Conservation (phyloP, 306 rosid genomes). For the Ormosia semicastrata region DNA sequence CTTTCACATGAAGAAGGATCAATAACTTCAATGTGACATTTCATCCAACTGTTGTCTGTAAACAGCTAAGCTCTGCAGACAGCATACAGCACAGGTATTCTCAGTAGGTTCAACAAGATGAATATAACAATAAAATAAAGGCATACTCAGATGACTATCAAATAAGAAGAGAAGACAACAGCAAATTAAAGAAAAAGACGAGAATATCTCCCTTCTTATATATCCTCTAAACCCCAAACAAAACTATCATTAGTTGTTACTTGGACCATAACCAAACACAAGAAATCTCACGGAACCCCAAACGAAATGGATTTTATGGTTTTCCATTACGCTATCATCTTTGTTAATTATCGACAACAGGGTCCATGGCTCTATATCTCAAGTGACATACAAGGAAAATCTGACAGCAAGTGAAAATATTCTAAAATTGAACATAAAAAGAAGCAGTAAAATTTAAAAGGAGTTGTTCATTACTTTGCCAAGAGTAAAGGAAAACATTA, state of each 20-base stretch:
- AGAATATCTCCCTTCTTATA: background rate
- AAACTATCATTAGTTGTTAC: background rate
- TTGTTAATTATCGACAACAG: background rate
- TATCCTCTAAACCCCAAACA: background rate
- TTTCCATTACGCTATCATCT: background rate
- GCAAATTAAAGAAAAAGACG: background rate
- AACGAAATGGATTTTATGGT: background rate
- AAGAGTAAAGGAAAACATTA: background rate
- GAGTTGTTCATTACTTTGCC: slow-evolving; percentile 7
- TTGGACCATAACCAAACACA: background rate
- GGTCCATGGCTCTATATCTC: background rate
- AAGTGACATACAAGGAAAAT: background rate
- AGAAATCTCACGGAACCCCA: background rate
- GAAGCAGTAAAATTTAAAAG: background rate
- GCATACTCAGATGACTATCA: background rate
- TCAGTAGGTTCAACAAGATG: slow-evolving; percentile 2
- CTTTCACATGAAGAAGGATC: background rate
- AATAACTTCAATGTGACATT: slow-evolving; percentile 30
- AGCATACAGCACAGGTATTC: slow-evolving; percentile 4
- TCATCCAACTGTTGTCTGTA: slow-evolving; percentile 59
- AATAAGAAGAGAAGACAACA: background rate
- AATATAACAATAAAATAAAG: background rate
- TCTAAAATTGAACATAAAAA: background rate
- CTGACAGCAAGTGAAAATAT: slow-evolving; percentile 9
- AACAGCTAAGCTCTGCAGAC: slow-evolving; percentile 52